These are phyloP conservation scores for Pseudogymnoascus sp. DNA, from an alignment of 2,329 filamentous ascomycete species.

Conservation along the genomic window DNA sequence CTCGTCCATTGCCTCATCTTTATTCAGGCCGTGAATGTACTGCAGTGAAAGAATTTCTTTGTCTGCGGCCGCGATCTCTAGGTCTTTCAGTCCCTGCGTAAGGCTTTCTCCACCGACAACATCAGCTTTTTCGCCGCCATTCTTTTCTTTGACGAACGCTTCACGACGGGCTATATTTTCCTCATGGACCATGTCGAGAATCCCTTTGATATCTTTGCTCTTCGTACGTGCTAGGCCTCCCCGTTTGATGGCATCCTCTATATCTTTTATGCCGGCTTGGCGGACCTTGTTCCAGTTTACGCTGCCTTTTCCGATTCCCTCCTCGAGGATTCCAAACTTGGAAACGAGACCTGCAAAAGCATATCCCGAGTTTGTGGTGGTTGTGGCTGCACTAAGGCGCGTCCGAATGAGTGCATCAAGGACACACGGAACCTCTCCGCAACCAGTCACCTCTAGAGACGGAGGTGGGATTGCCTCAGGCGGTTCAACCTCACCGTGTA, in stretches of 20 bases:
- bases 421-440: slow-evolving; percentile 47
- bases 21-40: slow-evolving; percentile 37
- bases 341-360: slow-evolving; percentile 59
- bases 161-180: slow-evolving; percentile 52
- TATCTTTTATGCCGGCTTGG: slow-evolving; percentile 45
- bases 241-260: slow-evolving; percentile 60
- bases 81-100: slow-evolving; percentile 41
- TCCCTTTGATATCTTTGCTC: slow-evolving; percentile 62
- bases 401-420: slow-evolving; percentile 47
- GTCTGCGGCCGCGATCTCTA: slow-evolving; percentile 48
- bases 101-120: slow-evolving; percentile 36
- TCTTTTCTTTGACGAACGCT: slow-evolving; percentile 37
- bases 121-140: slow-evolving; percentile 33
- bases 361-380: slow-evolving; percentile 45
- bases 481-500: slow-evolving; percentile 56
- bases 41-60: slow-evolving; percentile 50
- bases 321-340: slow-evolving; percentile 53
- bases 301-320: slow-evolving; percentile 59
- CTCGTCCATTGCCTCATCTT: slow-evolving; percentile 42
- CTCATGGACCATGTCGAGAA: slow-evolving; percentile 62
- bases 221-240: slow-evolving; percentile 67
- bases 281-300: slow-evolving; percentile 69
- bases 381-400: slow-evolving; percentile 43
- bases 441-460: slow-evolving; percentile 62
- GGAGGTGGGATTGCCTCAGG: slow-evolving; percentile 62